A percentile compares a stretch with the other conserved stretches of the same genome.
phyloP scores from a whole-genome alignment of 441 rosid species.

The Rhodomyrtus psidioides region DNA sequence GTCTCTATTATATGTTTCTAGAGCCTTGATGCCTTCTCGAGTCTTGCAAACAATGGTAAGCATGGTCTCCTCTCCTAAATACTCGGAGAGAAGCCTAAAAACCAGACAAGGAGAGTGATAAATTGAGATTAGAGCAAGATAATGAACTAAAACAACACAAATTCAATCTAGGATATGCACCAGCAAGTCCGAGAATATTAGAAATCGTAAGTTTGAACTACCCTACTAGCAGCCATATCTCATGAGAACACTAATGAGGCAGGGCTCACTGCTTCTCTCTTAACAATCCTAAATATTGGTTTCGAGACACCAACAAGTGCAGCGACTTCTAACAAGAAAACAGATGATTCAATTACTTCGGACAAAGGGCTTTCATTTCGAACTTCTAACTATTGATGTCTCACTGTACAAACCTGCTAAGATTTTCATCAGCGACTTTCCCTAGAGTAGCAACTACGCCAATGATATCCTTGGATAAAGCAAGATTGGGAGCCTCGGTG shows the following conservation, averaged over 20 bases:
- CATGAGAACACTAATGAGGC: not conserved
- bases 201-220: not conserved
- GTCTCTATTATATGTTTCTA: slow-evolving; percentile 13
- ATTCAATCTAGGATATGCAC: not conserved
- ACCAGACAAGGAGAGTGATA: not conserved
- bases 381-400: not conserved
- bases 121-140: not conserved
- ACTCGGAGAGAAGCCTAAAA: slow-evolving; percentile 1
- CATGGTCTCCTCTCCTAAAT: slow-evolving; percentile 20
- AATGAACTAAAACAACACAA: not conserved
- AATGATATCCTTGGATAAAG: slow-evolving; percentile 40
- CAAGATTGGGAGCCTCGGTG: slow-evolving; percentile 29
- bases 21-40: slow-evolving; percentile 5
- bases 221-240: not conserved
- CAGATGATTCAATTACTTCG: not conserved
- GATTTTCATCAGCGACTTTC: slow-evolving; percentile 59
- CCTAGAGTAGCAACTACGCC: slow-evolving; percentile 83
- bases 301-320: not conserved
- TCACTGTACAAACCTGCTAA: slow-evolving; percentile 52
- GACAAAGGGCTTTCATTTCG: not conserved
- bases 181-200: not conserved
- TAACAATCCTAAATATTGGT: not conserved
- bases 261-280: not conserved
- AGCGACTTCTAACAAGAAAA: not conserved
- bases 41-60: slow-evolving; percentile 22